A percentile compares a stretch with the other conserved stretches of the same genome.
phyloP scores from a whole-genome alignment of 1,284 basidiomycete species.

The Tilletia caries region DNA sequence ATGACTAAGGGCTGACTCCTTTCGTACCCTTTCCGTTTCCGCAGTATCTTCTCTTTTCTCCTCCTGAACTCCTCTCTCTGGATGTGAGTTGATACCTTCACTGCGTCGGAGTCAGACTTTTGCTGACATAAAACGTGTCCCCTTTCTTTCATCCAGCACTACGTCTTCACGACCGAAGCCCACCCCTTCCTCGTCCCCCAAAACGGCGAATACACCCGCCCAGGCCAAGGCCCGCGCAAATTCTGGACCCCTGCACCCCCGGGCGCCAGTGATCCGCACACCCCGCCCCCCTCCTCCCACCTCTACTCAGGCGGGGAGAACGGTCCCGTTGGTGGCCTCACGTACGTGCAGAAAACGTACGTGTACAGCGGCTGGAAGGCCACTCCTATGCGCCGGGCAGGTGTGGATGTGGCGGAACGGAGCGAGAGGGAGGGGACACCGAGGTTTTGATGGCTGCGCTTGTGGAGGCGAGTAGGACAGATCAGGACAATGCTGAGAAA shows the following conservation, averaged over 20 bases:
- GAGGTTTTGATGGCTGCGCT: background rate
- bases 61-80: constrained; percentile 59
- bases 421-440: background rate
- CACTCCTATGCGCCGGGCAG: constrained; percentile 20
- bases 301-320: constrained; percentile 43
- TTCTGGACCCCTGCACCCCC: constrained; percentile 28
- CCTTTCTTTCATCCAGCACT: constrained; percentile 47
- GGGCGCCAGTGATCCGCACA: constrained; percentile 19
- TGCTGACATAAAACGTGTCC: too few relatives aligned
- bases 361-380: constrained; percentile 29
- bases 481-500: too few relatives aligned
- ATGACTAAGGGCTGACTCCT: background rate
- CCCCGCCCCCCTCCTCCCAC: constrained; percentile 20
- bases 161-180: constrained; percentile 59
- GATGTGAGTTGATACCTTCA: constrained; percentile 53
- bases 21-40: too few relatives aligned
- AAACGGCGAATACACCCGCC: constrained; percentile 32
- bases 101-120: too few relatives aligned
- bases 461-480: background rate
- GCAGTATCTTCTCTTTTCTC: constrained; percentile 57
- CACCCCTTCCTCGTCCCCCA: constrained; percentile 47
- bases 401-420: background rate
- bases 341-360: constrained; percentile 45
- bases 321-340: constrained; percentile 35
- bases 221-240: constrained; percentile 36